phyloP scores from a whole-genome alignment of 225 moss, liverwort and hornwort species.

The Thuidium tamariscinum region DNA sequence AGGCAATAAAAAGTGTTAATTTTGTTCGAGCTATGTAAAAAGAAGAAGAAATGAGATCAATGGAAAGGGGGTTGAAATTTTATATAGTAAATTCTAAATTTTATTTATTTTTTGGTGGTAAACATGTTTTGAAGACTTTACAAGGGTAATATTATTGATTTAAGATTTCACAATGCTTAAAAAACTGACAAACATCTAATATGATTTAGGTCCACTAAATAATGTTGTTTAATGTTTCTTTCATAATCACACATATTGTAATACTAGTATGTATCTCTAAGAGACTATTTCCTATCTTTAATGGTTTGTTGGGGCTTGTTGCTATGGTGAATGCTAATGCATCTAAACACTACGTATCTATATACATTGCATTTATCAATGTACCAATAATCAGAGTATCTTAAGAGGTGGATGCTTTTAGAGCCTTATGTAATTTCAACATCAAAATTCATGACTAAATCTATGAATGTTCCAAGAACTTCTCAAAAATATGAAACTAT shows the following conservation, averaged over 20 bases:
- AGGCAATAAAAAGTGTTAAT: too few relatives aligned
- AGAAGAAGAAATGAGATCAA: neutral
- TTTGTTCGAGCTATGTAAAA: neutral
- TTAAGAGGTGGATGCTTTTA: neutral
- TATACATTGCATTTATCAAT: neutral
- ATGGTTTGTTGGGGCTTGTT: rapidly evolving
- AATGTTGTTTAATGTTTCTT: neutral
- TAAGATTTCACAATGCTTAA: neutral
- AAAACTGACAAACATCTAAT: neutral
- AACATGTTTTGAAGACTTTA: neutral
- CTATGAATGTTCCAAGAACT: rapidly evolving
- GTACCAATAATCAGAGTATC: neutral
- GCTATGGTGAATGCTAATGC: neutral
- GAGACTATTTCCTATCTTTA: neutral
- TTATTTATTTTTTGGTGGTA: rapidly evolving
- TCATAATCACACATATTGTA: neutral
- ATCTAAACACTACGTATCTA: neutral
- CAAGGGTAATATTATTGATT: neutral
- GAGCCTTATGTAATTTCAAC: too few relatives aligned
- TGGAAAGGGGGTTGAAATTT: neutral
- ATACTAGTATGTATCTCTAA: neutral
- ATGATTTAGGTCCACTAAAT: neutral
- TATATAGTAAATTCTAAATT: rapidly evolving
- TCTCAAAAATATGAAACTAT: neutral
- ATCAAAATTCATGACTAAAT: neutral